Base-by-base conservation (phyloP, 2,329 filamentous ascomycete genomes). In the Phoma sp. region DNA sequence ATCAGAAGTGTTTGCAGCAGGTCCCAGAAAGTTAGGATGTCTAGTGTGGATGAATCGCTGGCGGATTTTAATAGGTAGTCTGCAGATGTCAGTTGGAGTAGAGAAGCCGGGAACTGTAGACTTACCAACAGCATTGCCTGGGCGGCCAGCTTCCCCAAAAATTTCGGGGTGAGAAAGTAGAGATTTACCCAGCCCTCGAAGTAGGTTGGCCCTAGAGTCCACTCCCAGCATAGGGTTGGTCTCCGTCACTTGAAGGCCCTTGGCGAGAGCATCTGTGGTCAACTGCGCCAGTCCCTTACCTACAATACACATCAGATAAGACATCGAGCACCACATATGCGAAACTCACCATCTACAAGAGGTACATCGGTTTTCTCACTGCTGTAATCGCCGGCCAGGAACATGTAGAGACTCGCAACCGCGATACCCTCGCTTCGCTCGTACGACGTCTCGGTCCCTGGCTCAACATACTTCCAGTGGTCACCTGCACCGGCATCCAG, bases 11-110 rank as follows among this genome's bases (percentile, higher is more conserved):
- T 87, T 84, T 96, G 95, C 2, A 98, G 84, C 1, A 93, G 86
- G 56, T 87, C 86, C 93, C 93, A 98, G 10, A 98, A 81, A 0
- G 91, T 90, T 0, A 91, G 89, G 13, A 98, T 96, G 90, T 92
- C 68, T 29, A 56, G 47, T 33, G 29, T 61, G 29, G 59, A 56
- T 1, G 51, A 24, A 43, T 69, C 62, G 59, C 64, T 53, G 0
- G 67, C 39, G 0, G 52, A 59, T 2, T 57, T 58, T 2, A 53
- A 54, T 43, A 68, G 58, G 51, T 64, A 61, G 38, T 58, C 40
- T 42, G 60, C 58, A 4, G n/a, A 6, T 10, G 14, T 56, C 5
- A 41, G 52, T 46, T 29, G 6, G 9, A 43, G 25, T 30, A n/a
- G n/a, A 11, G 14, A 7, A 9, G 9, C 2, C n/a, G 6, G 9